phyloP scores from a whole-genome alignment of 176 grass and related monocot species.

The Paspalum vaginatum region DNA sequence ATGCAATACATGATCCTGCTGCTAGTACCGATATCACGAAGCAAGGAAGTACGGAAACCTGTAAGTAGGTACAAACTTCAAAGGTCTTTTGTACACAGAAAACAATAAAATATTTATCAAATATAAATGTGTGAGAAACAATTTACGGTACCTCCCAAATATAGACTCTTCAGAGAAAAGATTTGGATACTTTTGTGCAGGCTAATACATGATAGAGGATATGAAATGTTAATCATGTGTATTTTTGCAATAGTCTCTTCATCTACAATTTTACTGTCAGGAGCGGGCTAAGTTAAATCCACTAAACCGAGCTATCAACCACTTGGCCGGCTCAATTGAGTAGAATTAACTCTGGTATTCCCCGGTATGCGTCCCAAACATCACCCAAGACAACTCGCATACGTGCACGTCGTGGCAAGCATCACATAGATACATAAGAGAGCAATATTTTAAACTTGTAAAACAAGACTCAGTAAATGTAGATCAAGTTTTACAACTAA shows the following conservation, averaged over 20 bases:
- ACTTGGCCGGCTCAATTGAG: no score
- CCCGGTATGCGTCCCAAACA: no score
- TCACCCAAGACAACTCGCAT: no score
- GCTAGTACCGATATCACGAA: constrained; percentile 67
- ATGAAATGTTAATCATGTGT: constrained; percentile 28
- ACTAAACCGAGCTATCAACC: no score
- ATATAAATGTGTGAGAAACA: background rate
- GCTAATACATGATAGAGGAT: constrained; percentile 47
- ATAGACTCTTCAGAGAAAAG: constrained; percentile 60
- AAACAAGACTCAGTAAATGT: no score
- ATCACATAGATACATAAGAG: no score
- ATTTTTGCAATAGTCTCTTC: background rate
- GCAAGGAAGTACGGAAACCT: constrained; percentile 81
- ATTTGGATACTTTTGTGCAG: constrained; percentile 58
- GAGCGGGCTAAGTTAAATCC: no score
- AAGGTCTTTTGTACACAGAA: background rate
- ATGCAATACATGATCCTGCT: constrained; percentile 54
- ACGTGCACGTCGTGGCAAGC: no score
- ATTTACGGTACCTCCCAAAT: constrained; percentile 62
- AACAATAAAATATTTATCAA: background rate
- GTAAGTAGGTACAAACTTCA: constrained; percentile 21
- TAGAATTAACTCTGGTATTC: no score
- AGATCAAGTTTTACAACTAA: no score
- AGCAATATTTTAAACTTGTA: no score
- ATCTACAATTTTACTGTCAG: background rate